Evolutionary conservation across 2,329 filamentous ascomycete species (phyloP).

Genomic region (Talaromyces sp.): DNA sequence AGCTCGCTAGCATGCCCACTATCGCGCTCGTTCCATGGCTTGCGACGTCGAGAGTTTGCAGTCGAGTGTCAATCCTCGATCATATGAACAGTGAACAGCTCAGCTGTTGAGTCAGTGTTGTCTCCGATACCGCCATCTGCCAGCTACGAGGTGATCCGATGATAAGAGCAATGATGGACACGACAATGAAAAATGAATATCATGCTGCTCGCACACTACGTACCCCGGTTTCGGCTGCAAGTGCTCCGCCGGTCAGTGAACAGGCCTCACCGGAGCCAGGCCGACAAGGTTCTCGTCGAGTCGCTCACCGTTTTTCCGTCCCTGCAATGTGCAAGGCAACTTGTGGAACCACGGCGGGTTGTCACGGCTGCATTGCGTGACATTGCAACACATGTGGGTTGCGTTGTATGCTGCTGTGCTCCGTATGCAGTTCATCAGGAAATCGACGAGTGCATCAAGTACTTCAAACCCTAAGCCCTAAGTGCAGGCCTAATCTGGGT

Average conservation of each 20-base stretch:
- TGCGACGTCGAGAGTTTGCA: background rate
- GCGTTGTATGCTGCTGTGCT: no score
- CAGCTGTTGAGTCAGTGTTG: background rate
- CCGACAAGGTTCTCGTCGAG: background rate
- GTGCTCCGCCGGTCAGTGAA: background rate
- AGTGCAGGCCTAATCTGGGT: background rate
- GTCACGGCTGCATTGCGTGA: background rate
- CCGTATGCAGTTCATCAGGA: background rate
- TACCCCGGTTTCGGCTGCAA: background rate
- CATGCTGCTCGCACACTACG: background rate
- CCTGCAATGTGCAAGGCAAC: background rate
- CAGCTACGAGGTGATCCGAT: background rate
- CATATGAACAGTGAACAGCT: background rate
- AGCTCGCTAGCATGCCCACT: background rate
- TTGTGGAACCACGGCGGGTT: no score
- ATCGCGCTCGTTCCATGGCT: background rate
- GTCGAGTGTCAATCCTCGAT: background rate
- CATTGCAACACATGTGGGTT: background rate
- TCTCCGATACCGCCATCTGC: background rate
- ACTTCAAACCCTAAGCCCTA: background rate
- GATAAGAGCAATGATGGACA: background rate
- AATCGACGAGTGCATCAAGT: background rate
- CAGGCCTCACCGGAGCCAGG: background rate
- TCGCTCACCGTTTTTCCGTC: background rate
- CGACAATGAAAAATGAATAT: background rate